Evolutionary conservation across 2,329 filamentous ascomycete genomes (phyloP).

Genomic region (Arthrobotrys sinensis): DNA sequence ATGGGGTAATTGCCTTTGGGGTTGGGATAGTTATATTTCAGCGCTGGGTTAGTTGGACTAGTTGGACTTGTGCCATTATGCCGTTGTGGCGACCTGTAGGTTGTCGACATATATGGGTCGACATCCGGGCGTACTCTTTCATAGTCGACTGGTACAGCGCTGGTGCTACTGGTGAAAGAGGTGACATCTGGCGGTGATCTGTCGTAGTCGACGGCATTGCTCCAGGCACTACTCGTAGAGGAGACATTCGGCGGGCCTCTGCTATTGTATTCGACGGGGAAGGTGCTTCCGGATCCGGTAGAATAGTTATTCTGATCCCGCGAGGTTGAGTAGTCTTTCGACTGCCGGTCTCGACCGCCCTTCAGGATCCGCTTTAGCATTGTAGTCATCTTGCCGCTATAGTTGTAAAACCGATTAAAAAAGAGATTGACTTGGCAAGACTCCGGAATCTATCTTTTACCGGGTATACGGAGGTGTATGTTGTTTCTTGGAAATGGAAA

Average conservation of each 20-base stretch:
- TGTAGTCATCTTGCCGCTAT: slow-evolving; percentile 8
- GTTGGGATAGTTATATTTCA: not conserved
- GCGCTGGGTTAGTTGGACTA: not conserved
- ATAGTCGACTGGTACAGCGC: slow-evolving; percentile 11
- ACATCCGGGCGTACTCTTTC: slow-evolving; percentile 1
- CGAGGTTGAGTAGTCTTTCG: slow-evolving; percentile 21
- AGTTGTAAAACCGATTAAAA: not conserved
- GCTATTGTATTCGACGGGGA: not conserved
- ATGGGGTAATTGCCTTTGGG: not conserved
- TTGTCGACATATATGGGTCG: not conserved
- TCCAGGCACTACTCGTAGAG: not conserved
- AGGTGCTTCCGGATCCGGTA: no score
- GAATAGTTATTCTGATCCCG: not conserved
- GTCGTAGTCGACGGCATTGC: slow-evolving; percentile 27
- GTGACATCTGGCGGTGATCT: not conserved
- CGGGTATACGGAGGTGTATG: not conserved
- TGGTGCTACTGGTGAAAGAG: not conserved
- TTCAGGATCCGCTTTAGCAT: slow-evolving; percentile 52
- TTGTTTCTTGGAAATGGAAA: not conserved
- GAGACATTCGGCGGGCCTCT: not conserved
- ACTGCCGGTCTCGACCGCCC: slow-evolving; percentile 17
- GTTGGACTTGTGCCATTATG: not conserved
- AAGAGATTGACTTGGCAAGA: not conserved
- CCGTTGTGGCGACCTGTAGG: not conserved
- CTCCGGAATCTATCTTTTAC: not conserved